A percentile compares a stretch with the other conserved stretches of the same genome.
Evolutionary conservation across 163 green algal genomes (phyloP).

Genomic region (Trebouxiophyceae sp.): DNA sequence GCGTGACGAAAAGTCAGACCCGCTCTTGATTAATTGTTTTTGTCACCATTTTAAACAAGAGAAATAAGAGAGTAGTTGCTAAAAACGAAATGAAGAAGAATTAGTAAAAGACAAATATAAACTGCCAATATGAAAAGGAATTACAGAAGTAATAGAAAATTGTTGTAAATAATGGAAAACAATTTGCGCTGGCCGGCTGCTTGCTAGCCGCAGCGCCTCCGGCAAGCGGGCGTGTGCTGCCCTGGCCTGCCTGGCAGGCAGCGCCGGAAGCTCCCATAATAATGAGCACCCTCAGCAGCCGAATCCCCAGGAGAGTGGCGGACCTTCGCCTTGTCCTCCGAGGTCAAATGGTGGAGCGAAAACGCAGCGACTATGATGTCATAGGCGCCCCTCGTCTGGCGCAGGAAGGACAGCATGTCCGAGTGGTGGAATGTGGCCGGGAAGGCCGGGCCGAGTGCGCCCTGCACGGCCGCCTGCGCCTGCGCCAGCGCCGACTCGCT

Average conservation of each 20-base stretch:
- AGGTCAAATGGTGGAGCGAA: neutral
- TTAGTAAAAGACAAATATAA: constrained; percentile 53
- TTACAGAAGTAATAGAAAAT: constrained; percentile 40
- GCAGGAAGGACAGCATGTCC: neutral
- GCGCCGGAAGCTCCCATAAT: too few relatives aligned
- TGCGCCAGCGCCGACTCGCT: neutral
- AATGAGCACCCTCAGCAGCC: too few relatives aligned
- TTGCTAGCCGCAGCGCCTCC: too few relatives aligned
- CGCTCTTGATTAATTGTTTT: too few relatives aligned
- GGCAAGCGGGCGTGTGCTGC: too few relatives aligned
- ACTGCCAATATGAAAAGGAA: constrained; percentile 43
- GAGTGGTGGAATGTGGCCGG: neutral
- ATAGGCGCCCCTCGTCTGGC: neutral
- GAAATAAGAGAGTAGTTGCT: constrained; percentile 31
- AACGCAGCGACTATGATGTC: neutral
- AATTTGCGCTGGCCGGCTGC: too few relatives aligned
- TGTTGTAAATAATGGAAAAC: too few relatives aligned
- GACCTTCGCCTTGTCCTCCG: neutral
- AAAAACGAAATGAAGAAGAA: constrained; percentile 43
- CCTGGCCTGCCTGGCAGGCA: too few relatives aligned
- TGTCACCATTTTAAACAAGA: too few relatives aligned
- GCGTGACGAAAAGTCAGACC: too few relatives aligned
- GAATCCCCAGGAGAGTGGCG: too few relatives aligned
- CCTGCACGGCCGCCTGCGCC: neutral
- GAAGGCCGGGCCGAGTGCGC: neutral